Conservation (phyloP, 345 rosid species). For the Brassica incana region DNA sequence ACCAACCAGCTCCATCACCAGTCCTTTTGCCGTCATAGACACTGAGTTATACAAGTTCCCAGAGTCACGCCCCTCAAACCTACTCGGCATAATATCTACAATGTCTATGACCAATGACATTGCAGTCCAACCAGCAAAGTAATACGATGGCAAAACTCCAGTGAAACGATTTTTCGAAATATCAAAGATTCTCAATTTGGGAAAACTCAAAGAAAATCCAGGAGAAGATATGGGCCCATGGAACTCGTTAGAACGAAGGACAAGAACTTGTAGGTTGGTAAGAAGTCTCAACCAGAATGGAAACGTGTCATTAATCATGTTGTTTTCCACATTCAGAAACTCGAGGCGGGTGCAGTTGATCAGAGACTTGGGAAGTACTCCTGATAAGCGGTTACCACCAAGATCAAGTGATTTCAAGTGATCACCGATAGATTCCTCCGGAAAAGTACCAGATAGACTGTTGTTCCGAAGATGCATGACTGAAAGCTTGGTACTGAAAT, state of each 20-base stretch:
- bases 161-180: slow-evolving; percentile 41
- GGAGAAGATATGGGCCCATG: slow-evolving; percentile 40
- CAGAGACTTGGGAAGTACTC: slow-evolving; percentile 42
- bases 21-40: slow-evolving; percentile 12
- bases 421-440: neutral
- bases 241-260: slow-evolving; percentile 50
- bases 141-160: slow-evolving; percentile 19
- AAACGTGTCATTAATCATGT: slow-evolving; percentile 38
- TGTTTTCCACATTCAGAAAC: slow-evolving; percentile 48
- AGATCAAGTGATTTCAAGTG: slow-evolving; percentile 9
- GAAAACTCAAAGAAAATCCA: neutral
- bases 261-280: slow-evolving; percentile 44
- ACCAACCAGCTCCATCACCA: neutral
- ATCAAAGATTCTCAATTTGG: slow-evolving; percentile 50
- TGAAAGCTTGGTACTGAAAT: neutral
- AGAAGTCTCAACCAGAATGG: slow-evolving; percentile 43
- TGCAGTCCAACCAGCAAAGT: slow-evolving; percentile 23
- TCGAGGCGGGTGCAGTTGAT: slow-evolving; percentile 39
- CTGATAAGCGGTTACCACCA: slow-evolving; percentile 32
- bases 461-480: slow-evolving; percentile 29
- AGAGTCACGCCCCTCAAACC: neutral
- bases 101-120: slow-evolving; percentile 12
- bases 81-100: neutral
- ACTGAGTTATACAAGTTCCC: slow-evolving; percentile 2
- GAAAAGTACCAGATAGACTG: slow-evolving; percentile 26